Percentiles rank a stretch among this genome's conserved stretches.
These are phyloP conservation scores for Saturnispora quitensis DNA, from an alignment of 805 yeast genomes.

Conservation along the genomic window DNA sequence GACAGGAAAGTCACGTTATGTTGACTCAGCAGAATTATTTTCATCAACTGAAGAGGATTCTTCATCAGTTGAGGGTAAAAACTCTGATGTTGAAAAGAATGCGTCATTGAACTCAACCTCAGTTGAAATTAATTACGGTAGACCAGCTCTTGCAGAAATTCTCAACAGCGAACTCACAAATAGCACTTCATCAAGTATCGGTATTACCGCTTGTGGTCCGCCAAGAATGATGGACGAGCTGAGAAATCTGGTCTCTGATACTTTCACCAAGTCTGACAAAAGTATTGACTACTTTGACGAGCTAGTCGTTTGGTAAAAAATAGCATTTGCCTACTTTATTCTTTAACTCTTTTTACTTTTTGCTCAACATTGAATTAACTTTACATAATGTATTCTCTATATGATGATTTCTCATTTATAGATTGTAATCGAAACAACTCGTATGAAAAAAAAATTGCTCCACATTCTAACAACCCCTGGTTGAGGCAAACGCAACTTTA, in stretches of 20 bases:
- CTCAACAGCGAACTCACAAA: slow-evolving; percentile 27
- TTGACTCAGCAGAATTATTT: neutral
- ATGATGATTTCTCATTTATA: neutral
- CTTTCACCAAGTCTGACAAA: slow-evolving; percentile 3
- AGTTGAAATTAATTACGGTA: slow-evolving; percentile 19
- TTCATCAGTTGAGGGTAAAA: neutral
- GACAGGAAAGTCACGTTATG: neutral
- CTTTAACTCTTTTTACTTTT: neutral
- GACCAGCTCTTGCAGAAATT: slow-evolving; percentile 31
- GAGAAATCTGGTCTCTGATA: slow-evolving; percentile 1
- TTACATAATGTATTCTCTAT: neutral
- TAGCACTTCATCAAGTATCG: slow-evolving; percentile 29
- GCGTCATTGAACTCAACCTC: neutral
- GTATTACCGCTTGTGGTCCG: slow-evolving; percentile 39
- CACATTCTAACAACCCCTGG: neutral
- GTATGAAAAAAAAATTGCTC: neutral
- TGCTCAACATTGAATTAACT: neutral
- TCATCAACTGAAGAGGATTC: neutral
- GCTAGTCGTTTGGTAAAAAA: slow-evolving; percentile 4
- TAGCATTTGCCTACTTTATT: neutral
- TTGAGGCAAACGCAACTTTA: neutral
- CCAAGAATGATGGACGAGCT: slow-evolving; percentile 24
- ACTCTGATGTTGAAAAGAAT: neutral
- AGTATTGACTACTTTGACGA: slow-evolving; percentile 9
- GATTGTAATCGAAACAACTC: neutral